Conservation (phyloP, 202 grass and related monocot species). For the Carex sylvatica region DNA sequence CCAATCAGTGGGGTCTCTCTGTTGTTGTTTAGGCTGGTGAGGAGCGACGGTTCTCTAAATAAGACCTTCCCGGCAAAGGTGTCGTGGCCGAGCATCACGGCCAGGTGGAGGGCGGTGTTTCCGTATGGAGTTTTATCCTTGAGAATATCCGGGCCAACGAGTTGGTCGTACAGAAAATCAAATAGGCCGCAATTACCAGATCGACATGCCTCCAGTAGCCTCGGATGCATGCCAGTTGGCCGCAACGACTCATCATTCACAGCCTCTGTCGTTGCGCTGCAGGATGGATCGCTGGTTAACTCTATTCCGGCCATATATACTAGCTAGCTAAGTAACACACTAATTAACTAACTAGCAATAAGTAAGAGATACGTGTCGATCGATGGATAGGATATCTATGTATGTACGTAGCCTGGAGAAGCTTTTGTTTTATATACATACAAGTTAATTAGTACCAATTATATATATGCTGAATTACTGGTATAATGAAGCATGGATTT, state of each 20-base stretch:
- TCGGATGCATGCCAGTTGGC: background rate
- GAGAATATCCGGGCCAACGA: background rate
- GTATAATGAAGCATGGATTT: background rate
- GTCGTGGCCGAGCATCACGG: background rate
- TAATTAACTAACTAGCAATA: background rate
- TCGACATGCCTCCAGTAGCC: background rate
- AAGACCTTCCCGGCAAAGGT: background rate
- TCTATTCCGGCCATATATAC: background rate
- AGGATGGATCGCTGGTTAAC: background rate
- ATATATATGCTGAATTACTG: background rate
- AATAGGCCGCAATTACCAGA: background rate
- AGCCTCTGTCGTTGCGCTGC: no score
- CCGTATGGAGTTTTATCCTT: background rate
- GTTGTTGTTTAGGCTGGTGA: background rate
- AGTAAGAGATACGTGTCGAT: background rate
- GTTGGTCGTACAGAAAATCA: background rate
- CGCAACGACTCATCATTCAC: background rate
- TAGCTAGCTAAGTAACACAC: background rate
- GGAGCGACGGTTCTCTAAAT: background rate
- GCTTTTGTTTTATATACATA: background rate
- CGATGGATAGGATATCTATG: background rate
- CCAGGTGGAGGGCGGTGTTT: background rate
- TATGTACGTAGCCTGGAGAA: background rate
- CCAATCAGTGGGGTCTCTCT: conserved; percentile 4
- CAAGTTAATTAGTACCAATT: background rate